These are phyloP conservation scores for Fusarium sp. DNA, from an alignment of 2,329 filamentous ascomycete species.

Conservation along the genomic window DNA sequence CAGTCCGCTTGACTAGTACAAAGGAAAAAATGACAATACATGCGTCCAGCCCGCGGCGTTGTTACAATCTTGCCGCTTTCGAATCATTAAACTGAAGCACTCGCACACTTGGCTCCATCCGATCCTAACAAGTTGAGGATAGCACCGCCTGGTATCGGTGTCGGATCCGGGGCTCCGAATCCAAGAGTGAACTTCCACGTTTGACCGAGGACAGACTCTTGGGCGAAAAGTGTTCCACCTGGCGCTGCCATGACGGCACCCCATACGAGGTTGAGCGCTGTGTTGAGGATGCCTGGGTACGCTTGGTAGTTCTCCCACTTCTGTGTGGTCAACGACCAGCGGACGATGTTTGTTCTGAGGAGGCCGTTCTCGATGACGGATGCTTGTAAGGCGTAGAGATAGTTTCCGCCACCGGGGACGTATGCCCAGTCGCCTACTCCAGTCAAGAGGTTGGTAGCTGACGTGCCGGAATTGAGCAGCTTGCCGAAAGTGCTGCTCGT, in stretches of 20 bases:
- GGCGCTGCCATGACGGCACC: slow-evolving; percentile 1
- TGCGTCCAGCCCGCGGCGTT: slow-evolving; percentile 14
- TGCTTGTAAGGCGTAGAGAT: slow-evolving; percentile 23
- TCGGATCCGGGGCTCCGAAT: not conserved
- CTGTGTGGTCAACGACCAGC: not conserved
- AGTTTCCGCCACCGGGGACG: slow-evolving; percentile 24
- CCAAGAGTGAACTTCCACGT: slow-evolving; percentile 17
- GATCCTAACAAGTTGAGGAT: slow-evolving; percentile 9
- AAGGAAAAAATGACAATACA: slow-evolving; percentile 11
- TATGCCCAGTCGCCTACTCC: slow-evolving; percentile 26
- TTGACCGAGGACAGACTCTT: not conserved
- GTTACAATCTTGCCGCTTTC: slow-evolving; percentile 28
- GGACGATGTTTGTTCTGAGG: slow-evolving; percentile 11
- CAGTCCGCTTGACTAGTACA: slow-evolving; percentile 12
- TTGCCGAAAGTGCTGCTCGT: not conserved
- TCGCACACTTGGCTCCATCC: slow-evolving; percentile 27
- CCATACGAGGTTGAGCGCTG: slow-evolving; percentile 8
- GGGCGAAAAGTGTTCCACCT: not conserved
- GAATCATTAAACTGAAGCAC: not conserved
- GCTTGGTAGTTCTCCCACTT: not conserved
- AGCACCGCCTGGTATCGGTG: not conserved
- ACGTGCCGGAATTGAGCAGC: not conserved
- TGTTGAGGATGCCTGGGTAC: not conserved
- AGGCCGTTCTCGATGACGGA: not conserved
- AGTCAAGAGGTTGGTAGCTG: fast-evolving